These are phyloP conservation scores for Leccinum uliginosum DNA, from an alignment of 768 basidiomycete species.

Conservation along the genomic window DNA sequence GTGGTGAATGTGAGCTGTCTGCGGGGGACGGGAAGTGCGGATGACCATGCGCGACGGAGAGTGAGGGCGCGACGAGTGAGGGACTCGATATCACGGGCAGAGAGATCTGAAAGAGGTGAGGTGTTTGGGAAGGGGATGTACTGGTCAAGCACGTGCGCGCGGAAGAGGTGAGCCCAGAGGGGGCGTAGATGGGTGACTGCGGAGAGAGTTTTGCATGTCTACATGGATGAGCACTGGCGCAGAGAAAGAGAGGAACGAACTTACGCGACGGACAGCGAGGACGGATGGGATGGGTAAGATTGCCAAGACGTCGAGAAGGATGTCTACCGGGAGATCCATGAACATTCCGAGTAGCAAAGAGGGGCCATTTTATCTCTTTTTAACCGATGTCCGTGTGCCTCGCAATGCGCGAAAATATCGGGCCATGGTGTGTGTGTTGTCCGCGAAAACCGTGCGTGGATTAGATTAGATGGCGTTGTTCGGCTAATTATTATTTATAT, in stretches of 20 bases:
- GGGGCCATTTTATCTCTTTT: background rate
- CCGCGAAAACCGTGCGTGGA: conserved; percentile 22
- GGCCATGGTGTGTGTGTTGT: conserved; percentile 6
- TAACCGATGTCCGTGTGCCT: background rate
- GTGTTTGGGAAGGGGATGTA: conserved; percentile 48
- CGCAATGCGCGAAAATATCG: conserved; percentile 21
- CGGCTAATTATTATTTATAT: background rate
- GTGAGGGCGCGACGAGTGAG: conserved; percentile 36
- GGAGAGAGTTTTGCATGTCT: conserved; percentile 47
- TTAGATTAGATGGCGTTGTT: conserved; percentile 17
- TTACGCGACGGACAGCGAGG: conserved; percentile 44
- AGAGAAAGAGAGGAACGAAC: conserved; percentile 1
- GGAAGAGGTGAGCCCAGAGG: conserved; percentile 48
- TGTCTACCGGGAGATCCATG: conserved; percentile 40
- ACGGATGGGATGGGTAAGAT: conserved; percentile 41
- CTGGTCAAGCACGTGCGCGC: conserved; percentile 35
- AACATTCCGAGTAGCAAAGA: no score
- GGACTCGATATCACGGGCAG: conserved; percentile 42
- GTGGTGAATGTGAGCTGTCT: conserved; percentile 25
- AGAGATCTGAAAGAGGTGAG: conserved; percentile 31
- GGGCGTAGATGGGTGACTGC: conserved; percentile 42
- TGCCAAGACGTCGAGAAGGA: conserved; percentile 41
- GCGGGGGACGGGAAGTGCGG: conserved; percentile 32
- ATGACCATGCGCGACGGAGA: conserved; percentile 49
- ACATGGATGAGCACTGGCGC: background rate